Evolutionary conservation across 495 filamentous ascomycete species (phyloP), one percentile per base, ranked within the genome.

Genomic region (Lasiosphaeria hispida): DNA sequence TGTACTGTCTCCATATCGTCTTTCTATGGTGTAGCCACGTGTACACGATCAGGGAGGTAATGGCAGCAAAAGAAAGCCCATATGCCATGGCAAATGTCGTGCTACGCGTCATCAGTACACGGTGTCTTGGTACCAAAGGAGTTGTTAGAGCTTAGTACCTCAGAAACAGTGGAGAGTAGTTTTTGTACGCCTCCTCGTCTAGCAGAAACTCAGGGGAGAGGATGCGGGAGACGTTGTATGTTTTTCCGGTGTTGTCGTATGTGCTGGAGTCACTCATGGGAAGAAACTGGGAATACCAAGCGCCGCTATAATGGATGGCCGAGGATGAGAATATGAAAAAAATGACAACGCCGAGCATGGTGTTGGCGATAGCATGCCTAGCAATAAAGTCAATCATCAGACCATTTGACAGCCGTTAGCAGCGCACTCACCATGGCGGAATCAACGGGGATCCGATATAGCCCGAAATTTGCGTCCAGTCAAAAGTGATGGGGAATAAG

Each of bases 11-110:
- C 80, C 81, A 83, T 14, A 89, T 79, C 43, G 83, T 80, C 54
- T 83, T 79, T 9, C 87, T 80, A 58, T 89, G 80, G 63, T 87
- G 83, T 23, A 90, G 69, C 37, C 78, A 83, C 4, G 84, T 82
- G 58, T 89, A 82, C 5, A 88, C 79, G 43, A 91, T 75, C 34
- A 89, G 77, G 0, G 84, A 82, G 0, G 84, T 76, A 37, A 90
- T 81, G 35, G 87, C 83, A 13, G 87, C 87, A 61, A 90, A 90
- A 0, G 85, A 86, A 1, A 90, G 72, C 0, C 86, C 87, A 55
- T 89, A 91, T 0, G 83, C 79, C 48, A 87, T 67, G 48, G 83
- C 77, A 60, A 85, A 88, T 0, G 83, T 81, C 23, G 83, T 85
- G 57, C 77, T 79, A 45, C 33, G 48, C 52, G 0, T 37, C 41